Conservation (phyloP, 176 grass and related monocot genomes). For the Phoenix roebelenii region DNA sequence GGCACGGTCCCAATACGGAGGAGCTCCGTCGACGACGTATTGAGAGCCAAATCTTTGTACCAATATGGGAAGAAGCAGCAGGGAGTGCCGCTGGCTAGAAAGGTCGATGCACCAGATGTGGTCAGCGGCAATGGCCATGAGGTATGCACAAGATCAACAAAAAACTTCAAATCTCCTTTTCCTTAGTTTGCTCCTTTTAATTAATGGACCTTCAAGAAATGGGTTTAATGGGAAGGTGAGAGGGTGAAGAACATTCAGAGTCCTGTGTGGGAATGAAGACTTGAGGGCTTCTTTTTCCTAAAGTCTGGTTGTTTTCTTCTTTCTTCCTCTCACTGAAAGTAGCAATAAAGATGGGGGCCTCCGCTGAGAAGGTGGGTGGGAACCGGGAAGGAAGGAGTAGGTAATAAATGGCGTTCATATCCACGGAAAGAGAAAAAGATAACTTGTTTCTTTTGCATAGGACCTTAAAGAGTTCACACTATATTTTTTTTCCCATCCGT, state of each 20-base stretch:
- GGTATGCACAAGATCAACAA: constrained; percentile 25
- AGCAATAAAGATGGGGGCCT: constrained; percentile 17
- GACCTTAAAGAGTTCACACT: neutral
- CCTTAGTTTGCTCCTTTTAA: neutral
- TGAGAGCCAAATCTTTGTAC: constrained; percentile 55
- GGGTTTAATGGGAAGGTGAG: neutral
- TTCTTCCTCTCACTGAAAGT: too few relatives aligned
- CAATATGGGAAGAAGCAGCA: constrained; percentile 68
- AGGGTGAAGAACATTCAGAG: constrained; percentile 20
- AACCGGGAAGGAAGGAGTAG: too few relatives aligned
- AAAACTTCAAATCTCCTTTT: neutral
- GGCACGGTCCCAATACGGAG: constrained; percentile 73
- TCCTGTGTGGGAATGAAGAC: neutral
- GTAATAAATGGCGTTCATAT: constrained; percentile 13
- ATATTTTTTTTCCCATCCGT: neutral
- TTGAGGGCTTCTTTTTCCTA: too few relatives aligned
- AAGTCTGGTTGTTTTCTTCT: too few relatives aligned
- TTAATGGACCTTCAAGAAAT: neutral
- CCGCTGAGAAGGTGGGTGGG: constrained; percentile 6
- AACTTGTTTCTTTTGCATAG: too few relatives aligned
- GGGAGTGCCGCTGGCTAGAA: constrained; percentile 18
- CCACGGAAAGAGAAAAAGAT: neutral
- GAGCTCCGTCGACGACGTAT: constrained; percentile 50
- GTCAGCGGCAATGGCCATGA: constrained; percentile 91
- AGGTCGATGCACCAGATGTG: constrained; percentile 57